These are phyloP conservation scores for Dalbergia cultrata DNA, from an alignment of 306 rosid species.

Conservation along the genomic window DNA sequence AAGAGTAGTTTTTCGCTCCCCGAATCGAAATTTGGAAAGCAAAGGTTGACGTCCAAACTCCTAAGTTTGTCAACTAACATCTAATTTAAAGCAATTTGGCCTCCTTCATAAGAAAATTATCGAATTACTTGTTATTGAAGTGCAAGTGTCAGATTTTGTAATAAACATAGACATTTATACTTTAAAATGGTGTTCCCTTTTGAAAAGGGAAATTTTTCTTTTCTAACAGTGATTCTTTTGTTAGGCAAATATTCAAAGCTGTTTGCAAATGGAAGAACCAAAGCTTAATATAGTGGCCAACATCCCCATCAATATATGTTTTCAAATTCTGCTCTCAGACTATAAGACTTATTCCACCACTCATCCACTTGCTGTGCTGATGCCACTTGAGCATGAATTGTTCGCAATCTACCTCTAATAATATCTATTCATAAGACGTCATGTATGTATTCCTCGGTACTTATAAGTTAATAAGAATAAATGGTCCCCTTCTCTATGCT, in stretches of 20 bases:
- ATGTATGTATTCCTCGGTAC: not conserved
- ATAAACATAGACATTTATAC: not conserved
- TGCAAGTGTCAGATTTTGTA: not conserved
- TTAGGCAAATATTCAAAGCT: not conserved
- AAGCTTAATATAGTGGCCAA: not conserved
- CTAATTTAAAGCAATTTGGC: too few relatives aligned
- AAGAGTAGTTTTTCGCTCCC: too few relatives aligned
- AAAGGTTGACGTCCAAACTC: too few relatives aligned
- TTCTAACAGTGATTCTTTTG: not conserved
- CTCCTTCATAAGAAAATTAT: too few relatives aligned
- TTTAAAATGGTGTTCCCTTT: not conserved
- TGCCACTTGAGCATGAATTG: slow-evolving; percentile 16
- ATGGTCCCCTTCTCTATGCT: not conserved
- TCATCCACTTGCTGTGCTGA: slow-evolving; percentile 12
- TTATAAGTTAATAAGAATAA: slow-evolving; percentile 2
- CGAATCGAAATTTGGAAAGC: too few relatives aligned
- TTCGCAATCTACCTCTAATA: not conserved
- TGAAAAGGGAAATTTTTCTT: not conserved
- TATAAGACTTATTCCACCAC: slow-evolving; percentile 21
- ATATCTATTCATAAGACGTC: not conserved
- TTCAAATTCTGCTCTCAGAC: not conserved
- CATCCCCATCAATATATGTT: not conserved
- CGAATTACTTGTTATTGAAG: too few relatives aligned
- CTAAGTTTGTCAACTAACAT: too few relatives aligned
- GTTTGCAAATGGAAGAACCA: not conserved